These are phyloP conservation scores for Cladochytrium replicatum DNA, from an alignment of 192 early-diverging fungal genomes.

Conservation along the genomic window DNA sequence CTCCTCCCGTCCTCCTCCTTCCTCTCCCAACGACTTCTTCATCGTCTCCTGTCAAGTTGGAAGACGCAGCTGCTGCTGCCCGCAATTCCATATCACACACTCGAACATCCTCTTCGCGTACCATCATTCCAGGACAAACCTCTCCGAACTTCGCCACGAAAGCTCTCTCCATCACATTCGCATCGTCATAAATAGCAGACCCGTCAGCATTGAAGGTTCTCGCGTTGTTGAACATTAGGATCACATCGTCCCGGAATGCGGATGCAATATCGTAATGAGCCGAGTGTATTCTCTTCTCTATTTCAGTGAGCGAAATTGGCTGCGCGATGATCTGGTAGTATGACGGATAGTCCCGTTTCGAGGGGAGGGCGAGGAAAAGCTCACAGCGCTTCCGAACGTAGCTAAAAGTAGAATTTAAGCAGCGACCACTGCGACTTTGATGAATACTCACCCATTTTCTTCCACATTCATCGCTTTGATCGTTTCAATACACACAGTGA, in stretches of 20 bases:
- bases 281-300: constrained; percentile 62
- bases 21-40: background rate
- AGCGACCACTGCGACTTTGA: constrained; percentile 1
- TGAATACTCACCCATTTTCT: constrained; percentile 18
- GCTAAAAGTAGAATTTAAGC: constrained; percentile 7
- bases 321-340: constrained; percentile 84
- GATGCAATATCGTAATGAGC: constrained; percentile 46
- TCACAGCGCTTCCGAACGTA: constrained; percentile 22
- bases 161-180: constrained; percentile 43
- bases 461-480: constrained; percentile 39
- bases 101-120: background rate
- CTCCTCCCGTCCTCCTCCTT: background rate
- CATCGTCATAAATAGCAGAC: constrained; percentile 86
- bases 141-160: constrained; percentile 14
- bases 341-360: constrained; percentile 64
- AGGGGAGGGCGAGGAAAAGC: constrained; percentile 69
- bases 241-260: constrained; percentile 69
- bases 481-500: constrained; percentile 45
- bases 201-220: constrained; percentile 84
- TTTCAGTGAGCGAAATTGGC: constrained; percentile 84
- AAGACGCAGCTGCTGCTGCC: background rate
- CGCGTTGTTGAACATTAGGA: constrained; percentile 87
- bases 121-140: background rate
- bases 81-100: background rate
- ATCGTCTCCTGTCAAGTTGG: background rate